Evolutionary conservation across 2,329 filamentous ascomycete genomes (phyloP), one percentile per base, ranked within the genome.

Genomic region (Aspergillus costaricaensis): DNA sequence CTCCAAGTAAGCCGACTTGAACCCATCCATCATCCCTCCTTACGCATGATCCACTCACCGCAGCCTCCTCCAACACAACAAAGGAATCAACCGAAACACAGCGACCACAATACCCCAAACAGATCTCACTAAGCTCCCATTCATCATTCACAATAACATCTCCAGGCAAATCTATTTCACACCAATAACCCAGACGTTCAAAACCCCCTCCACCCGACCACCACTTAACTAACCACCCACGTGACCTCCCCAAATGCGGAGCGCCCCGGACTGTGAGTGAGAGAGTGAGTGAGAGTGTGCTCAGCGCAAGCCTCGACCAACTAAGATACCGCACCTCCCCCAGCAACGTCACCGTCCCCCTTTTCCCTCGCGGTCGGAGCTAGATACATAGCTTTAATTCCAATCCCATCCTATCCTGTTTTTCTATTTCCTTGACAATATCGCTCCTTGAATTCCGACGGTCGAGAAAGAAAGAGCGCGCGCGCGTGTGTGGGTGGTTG

Each of bases 181-280:
- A 5, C 12, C 12, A 36, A 17, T 43, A 43, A 43, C 39, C 39
- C 32, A 36, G 12, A 12, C 10, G 12, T 10, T 49, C 44, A 25
- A n/a, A 10, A 12, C 12, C 23, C 21, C 21, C 44, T 8, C 23
- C 23, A 23, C 0, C n/a, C 17, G 41, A 44, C 41, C 19, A 2
- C 32, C 32, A 36, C 32, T 14, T 15, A 36, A 36, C 32, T 15
- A 15, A 27, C 43, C 19, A 17, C 17, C 9, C 63, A 65, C 63
- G 63, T 65, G 63, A 65, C 58, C 50, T 39, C 47, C 54, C 47
- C 51, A 12, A 21, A 64, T 62, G 61, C 60, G 64, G 56, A 61
- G 59, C 43, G 57, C 51, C 54, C 54, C 59, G 59, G 55, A 47
- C 58, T 36, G 32, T 14, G 32, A 36, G 32, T 15, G 32, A 36